These are phyloP conservation scores for Leccinum fallax DNA, from an alignment of 1,284 basidiomycete genomes.

Conservation along the genomic window DNA sequence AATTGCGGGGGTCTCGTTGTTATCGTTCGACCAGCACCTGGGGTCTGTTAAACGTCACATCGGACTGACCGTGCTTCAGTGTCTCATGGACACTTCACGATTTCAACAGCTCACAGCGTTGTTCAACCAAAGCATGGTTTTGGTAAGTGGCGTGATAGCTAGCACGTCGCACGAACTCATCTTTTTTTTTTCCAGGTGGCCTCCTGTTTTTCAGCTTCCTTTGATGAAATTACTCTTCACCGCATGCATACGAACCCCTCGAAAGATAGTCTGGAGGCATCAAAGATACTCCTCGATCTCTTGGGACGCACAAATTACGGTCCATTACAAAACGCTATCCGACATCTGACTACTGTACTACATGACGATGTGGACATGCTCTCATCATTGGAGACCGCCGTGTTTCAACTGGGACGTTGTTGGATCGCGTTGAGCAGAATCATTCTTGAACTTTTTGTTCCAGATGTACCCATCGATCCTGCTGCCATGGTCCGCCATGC, in stretches of 20 bases:
- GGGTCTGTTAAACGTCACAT: constrained; percentile 39
- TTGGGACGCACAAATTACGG: constrained; percentile 23
- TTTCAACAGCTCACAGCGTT: constrained; percentile 44
- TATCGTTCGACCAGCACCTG: constrained; percentile 39
- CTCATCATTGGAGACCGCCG: constrained; percentile 2
- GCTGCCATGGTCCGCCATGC: constrained; percentile 66
- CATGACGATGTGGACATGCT: constrained; percentile 1
- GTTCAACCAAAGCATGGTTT: constrained; percentile 41
- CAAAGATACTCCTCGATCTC: constrained; percentile 20
- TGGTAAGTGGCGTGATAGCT: constrained; percentile 36
- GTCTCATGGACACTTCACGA: constrained; percentile 38
- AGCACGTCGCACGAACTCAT: constrained; percentile 5
- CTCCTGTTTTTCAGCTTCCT: constrained; percentile 46
- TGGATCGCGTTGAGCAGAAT: constrained; percentile 70
- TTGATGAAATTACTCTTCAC: constrained; percentile 35
- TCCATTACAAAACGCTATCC: constrained; percentile 28
- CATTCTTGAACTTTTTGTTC: constrained; percentile 78
- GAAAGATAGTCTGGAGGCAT: constrained; percentile 11
- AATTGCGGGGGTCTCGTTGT: constrained; percentile 25
- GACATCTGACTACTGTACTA: constrained; percentile 19
- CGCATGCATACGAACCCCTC: constrained; percentile 12
- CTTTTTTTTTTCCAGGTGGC: constrained; percentile 32
- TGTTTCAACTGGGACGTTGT: constrained; percentile 48
- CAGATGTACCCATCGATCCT: constrained; percentile 88
- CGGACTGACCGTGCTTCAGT: constrained; percentile 40